Base-by-base conservation (phyloP, 768 basidiomycete genomes). In the Collybia sordida region DNA sequence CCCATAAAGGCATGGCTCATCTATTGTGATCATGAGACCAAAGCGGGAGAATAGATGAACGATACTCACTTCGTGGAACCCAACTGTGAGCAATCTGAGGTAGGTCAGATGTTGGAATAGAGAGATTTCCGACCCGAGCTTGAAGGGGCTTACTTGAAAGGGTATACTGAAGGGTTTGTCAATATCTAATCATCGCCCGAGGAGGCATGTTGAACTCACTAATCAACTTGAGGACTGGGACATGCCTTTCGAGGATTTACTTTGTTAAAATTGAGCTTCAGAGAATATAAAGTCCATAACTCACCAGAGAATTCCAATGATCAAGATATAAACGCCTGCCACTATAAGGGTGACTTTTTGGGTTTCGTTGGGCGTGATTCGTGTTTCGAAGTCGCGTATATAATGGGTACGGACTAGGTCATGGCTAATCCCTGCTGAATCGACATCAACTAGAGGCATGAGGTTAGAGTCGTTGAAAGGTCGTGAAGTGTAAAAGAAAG, bases 1-100 rank as follows among this genome's bases (percentile, higher is more conserved):
- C 91, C 91, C 39, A 82, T 71, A 47, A 93, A 57, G 4, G 91
- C 91, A 65, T 94, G 91, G 76, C 88, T 90, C 88, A 93, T 89
- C 89, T 91, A 38, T 5, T 42, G 42, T 43, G 50, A 50, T 38
- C 8, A 7, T 45, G 23, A 45, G 46, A 17, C 15, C 14, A 41
- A 34, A 27, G 47, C 17, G 38, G 36, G 19, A 9, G 46, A 1
- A 40, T 8, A 9, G 28, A 51, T 42, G 9, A 24, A 21, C 9
- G 34, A 36, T 38, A 57, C 65, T 52, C 57, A 87, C 90, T 73
- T 93, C 91, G 67, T 93, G 91, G 63, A 93, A 92, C 42, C 91
- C 91, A 41, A 93, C 91, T 1, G 91, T 92, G 44, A 93, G 77
- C 46, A 93, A 65, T 59, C 90, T 90, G 48, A 35, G 7, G 27